Evolutionary conservation across 2,329 filamentous ascomycete species (phyloP), one percentile per base, ranked within the genome.

Genomic region (Trichoderma arundinaceum): DNA sequence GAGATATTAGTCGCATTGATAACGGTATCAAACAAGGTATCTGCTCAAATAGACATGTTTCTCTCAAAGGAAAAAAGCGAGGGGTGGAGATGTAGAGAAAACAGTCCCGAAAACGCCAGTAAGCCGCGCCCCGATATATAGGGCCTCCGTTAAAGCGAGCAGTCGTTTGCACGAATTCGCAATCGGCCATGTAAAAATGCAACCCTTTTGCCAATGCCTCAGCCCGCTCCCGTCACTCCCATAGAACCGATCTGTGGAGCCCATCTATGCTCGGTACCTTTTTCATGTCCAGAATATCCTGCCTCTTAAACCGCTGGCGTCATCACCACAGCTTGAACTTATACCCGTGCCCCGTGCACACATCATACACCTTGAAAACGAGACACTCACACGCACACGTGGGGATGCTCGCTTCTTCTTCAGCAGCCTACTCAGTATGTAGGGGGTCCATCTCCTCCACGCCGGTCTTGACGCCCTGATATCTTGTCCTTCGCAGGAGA

Each of bases 401-500:
- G 13, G 28, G n/a, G n/a, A 33, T 62, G 59, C 38, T 53, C 48
- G 48, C 48, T 53, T 39, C 3, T 53, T 22, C 22, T 28, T 44
- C 10, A 35, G 63, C 58, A 56, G 39, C 66, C 39, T 73, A 78
- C 19, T 67, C 72, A 44, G 72, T 76, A 69, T 86, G 82, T 71
- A 91, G 80, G 28, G 89, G 89, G 74, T 91, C 89, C 75, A 90
- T 83, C 71, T 88, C 85, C 75, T 90, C 87, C 7, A 89, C 86
- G 6, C 86, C 86, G 22, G 84, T 83, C 76, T 83, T 84, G 71
- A 87, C 82, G 32, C 83, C 84, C 67, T 84, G 81, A 71, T 89
- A 89, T 74, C 83, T 83, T 53, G 86, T 92, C 74, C 95, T 87
- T 77, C 95, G 86, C 92, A 99, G 92, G 76, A 98, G 96, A 68